These are phyloP conservation scores for Talaromyces verruculosus DNA, from an alignment of 2,329 filamentous ascomycete genomes.

Conservation along the genomic window DNA sequence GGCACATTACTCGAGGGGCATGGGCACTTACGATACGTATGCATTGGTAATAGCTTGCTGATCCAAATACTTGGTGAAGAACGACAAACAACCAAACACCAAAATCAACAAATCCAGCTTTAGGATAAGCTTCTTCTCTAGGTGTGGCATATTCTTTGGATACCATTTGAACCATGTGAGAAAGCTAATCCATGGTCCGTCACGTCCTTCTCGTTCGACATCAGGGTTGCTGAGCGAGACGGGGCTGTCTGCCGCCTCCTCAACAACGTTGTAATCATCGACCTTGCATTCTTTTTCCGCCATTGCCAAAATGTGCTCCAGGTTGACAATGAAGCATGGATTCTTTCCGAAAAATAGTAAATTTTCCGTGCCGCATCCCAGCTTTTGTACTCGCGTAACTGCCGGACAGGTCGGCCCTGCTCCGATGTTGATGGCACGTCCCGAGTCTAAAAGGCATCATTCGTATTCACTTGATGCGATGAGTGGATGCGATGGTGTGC, in stretches of 20 bases:
- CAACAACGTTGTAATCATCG: not conserved
- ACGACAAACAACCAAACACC: constrained; percentile 45
- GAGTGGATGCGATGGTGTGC: constrained; percentile 11
- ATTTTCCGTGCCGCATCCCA: not conserved
- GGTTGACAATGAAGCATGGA: not conserved
- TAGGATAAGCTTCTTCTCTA: constrained; percentile 47
- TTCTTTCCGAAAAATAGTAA: not conserved
- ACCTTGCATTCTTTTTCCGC: not conserved
- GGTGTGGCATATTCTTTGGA: constrained; percentile 22
- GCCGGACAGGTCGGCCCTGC: not conserved
- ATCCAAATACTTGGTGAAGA: constrained; percentile 50
- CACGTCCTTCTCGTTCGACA: not conserved
- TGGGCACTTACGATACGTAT: constrained; percentile 29
- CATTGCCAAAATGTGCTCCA: not conserved
- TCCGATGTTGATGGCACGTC: not conserved
- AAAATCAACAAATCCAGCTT: constrained; percentile 52
- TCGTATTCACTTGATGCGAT: constrained; percentile 2
- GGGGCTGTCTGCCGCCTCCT: not conserved
- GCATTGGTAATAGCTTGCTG: constrained; percentile 50
- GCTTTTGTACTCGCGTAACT: not conserved
- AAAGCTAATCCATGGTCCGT: constrained; percentile 23
- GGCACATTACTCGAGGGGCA: not conserved
- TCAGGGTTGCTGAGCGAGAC: not conserved
- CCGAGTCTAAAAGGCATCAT: not conserved
- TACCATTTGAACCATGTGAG: constrained; percentile 24